phyloP scores from a whole-genome alignment of 805 yeast species.

The Alloascoidea hylecoeti region DNA sequence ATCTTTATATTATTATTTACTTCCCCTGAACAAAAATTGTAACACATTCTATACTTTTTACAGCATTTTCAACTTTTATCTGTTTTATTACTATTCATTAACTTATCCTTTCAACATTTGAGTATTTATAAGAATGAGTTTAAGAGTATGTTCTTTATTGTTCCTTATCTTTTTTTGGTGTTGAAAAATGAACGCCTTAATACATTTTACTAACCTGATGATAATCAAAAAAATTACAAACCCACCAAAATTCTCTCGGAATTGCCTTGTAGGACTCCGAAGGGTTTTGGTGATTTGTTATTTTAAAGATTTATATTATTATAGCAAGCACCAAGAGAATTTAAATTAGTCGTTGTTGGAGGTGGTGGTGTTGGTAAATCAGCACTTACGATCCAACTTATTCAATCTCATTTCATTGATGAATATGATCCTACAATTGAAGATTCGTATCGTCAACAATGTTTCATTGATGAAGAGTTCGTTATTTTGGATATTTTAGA shows the following conservation, averaged over 20 bases:
- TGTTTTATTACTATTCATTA: too few relatives aligned
- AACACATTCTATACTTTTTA: too few relatives aligned
- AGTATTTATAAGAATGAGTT: neutral
- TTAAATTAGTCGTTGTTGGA: conserved; percentile 49
- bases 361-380: conserved; percentile 63
- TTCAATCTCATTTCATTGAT: conserved; percentile 47
- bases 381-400: conserved; percentile 47
- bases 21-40: too few relatives aligned
- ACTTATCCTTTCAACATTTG: too few relatives aligned
- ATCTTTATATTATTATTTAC: too few relatives aligned
- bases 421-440: conserved; percentile 60
- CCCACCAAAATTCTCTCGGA: too few relatives aligned
- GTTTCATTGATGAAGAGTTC: conserved; percentile 30
- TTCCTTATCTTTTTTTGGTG: neutral
- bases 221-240: too few relatives aligned
- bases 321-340: conserved; percentile 23
- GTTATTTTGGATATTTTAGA: conserved; percentile 41
- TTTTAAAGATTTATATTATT: neutral
- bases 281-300: too few relatives aligned
- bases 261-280: too few relatives aligned
- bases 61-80: too few relatives aligned
- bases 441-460: conserved; percentile 45
- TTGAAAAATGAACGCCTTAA: too few relatives aligned
- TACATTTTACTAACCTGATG: neutral
- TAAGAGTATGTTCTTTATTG: neutral